Conservation (phyloP, 2,329 filamentous ascomycete genomes). For the Coniochaeta ligniaria region DNA sequence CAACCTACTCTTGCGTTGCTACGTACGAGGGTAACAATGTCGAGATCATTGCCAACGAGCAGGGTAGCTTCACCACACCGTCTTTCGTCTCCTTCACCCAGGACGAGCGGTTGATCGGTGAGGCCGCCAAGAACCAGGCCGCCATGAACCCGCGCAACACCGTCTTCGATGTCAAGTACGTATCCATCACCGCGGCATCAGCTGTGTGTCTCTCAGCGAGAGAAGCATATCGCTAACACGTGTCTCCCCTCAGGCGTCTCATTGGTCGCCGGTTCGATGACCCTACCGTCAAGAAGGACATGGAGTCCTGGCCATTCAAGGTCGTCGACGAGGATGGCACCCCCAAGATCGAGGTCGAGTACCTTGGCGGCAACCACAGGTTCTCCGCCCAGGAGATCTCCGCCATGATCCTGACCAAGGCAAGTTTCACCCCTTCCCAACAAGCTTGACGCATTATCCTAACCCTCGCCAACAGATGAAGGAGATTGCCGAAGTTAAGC, state of each 20-base stretch:
- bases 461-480: constrained; percentile 65
- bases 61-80: constrained; percentile 97
- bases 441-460: background rate
- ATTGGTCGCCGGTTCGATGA: constrained; percentile 96
- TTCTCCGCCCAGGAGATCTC: constrained; percentile 99
- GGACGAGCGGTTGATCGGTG: constrained; percentile 97
- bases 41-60: constrained; percentile 99
- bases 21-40: constrained; percentile 99
- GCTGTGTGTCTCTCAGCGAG: background rate
- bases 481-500: constrained; percentile 96
- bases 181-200: constrained; percentile 11
- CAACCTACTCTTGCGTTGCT: constrained; percentile 99
- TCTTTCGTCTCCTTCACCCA: constrained; percentile 99
- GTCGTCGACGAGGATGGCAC: constrained; percentile 82
- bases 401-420: constrained; percentile 97
- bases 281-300: constrained; percentile 96
- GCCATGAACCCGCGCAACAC: constrained; percentile 99
- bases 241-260: constrained; percentile 63
- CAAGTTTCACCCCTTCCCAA: constrained; percentile 31
- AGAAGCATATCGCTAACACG: constrained; percentile 6
- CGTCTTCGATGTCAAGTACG: constrained; percentile 98
- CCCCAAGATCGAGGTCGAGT: constrained; percentile 91
- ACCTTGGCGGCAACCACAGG: constrained; percentile 87
- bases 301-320: constrained; percentile 99
- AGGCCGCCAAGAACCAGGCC: constrained; percentile 99